Evolutionary conservation across 2,329 filamentous ascomycete species (phyloP), one percentile per base, ranked within the genome.

Genomic region (Aspergillus chevalieri): DNA sequence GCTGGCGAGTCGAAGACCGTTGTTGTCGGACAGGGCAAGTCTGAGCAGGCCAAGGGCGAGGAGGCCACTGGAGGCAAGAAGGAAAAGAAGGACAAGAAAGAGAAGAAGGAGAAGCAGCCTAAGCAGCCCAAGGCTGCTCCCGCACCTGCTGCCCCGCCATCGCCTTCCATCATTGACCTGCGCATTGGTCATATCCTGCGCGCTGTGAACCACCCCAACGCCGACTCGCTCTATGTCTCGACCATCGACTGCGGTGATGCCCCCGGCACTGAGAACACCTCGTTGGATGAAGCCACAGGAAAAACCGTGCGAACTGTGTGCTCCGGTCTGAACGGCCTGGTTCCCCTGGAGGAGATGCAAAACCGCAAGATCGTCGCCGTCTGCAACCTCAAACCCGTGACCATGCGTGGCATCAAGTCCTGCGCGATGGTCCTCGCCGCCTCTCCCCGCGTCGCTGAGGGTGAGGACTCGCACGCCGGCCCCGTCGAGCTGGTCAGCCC

Each of bases 361-460:
- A 84, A 85, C 65, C 89, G 93, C 69, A 95, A 94, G 75, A 89
- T 98, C 53, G 82, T 98, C 28, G 88, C 93, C 1, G 92, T 98
- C 19, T 95, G 89, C 79, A 98, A 98, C 74, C 82, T 98, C 60
- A 98, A 98, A 80, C 93, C 93, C 46, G 93, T 97, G 70, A 98
- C 94, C 71, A 98, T 98, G 93, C 88, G 93, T 56, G 93, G 93
- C 58, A 81, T 89, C 67, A 86, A 86, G 68, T 86, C 80, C 28
- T 78, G 73, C 48, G 86, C 91, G 64, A 97, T 98, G 93, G 93
- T 98, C 14, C 81, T 98, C 36, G 93, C 93, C 8, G 93, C 93
- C 2, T 95, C 89, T 15, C 93, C 92, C n/a, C 79, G 80, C 52
- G 70, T 87, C 44, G 84, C 85, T 64, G 87, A 92, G 64, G 92